phyloP scores from a whole-genome alignment of 768 basidiomycete species.

The Lanmaoa pseudosensibilis region DNA sequence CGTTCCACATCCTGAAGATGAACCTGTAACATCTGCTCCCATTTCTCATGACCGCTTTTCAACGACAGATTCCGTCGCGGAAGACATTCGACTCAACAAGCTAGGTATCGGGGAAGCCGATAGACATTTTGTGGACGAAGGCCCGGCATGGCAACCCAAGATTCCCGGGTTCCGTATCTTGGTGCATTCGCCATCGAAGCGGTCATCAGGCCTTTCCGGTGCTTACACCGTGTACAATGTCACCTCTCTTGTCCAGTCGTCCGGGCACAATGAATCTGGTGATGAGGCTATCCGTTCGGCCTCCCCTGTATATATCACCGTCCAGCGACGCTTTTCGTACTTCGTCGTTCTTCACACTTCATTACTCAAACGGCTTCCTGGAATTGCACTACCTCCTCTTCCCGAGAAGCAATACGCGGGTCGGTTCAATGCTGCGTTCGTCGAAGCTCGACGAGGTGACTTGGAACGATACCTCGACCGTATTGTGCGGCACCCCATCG shows the following conservation, averaged over 20 bases:
- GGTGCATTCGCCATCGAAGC: constrained; percentile 81
- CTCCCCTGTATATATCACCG: constrained; percentile 61
- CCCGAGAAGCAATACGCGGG: constrained; percentile 87
- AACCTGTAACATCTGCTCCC: constrained; percentile 18
- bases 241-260: constrained; percentile 47
- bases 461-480: constrained; percentile 75
- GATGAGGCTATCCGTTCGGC: constrained; percentile 25
- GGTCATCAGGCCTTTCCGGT: constrained; percentile 61
- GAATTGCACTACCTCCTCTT: constrained; percentile 75
- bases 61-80: constrained; percentile 40
- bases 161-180: constrained; percentile 70
- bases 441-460: constrained; percentile 79
- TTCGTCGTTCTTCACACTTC: constrained; percentile 78
- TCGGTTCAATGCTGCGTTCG: constrained; percentile 76
- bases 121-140: constrained; percentile 67
- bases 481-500: constrained; percentile 72
- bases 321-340: constrained; percentile 81
- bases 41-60: constrained; percentile 28
- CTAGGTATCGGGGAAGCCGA: constrained; percentile 59
- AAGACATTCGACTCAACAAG: constrained; percentile 39
- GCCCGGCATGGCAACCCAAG: constrained; percentile 73
- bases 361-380: constrained; percentile 65
- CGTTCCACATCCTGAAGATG: constrained; percentile 34
- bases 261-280: constrained; percentile 19
- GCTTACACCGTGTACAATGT: constrained; percentile 76